Conservation (phyloP, 495 filamentous ascomycete genomes). For the Cetradonia linearis region DNA sequence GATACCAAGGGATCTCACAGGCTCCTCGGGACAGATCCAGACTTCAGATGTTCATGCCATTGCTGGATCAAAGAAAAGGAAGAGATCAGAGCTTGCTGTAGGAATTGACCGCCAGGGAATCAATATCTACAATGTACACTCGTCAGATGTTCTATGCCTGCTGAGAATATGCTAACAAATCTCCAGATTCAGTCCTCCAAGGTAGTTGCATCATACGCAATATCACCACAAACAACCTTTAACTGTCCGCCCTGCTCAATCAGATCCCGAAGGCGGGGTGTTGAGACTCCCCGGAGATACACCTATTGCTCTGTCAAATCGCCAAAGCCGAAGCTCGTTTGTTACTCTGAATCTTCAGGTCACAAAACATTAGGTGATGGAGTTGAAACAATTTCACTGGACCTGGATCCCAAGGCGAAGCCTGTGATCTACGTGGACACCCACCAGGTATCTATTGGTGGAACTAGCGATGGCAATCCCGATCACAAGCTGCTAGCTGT, state of each 20-base stretch:
- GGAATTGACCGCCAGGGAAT: slow-evolving; percentile 85
- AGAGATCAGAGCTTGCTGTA: slow-evolving; percentile 73
- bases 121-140: slow-evolving; percentile 80
- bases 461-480: background rate
- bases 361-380: slow-evolving; percentile 21
- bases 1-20: slow-evolving; percentile 55
- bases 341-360: slow-evolving; percentile 38
- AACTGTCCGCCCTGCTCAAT: slow-evolving; percentile 69
- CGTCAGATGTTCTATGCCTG: background rate
- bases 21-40: slow-evolving; percentile 46
- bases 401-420: slow-evolving; percentile 20
- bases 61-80: slow-evolving; percentile 66
- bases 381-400: slow-evolving; percentile 12
- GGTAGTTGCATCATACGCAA: slow-evolving; percentile 71
- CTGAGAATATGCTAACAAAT: slow-evolving; percentile 21
- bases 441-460: background rate
- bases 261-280: slow-evolving; percentile 45
- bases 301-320: slow-evolving; percentile 52
- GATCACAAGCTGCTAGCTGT: slow-evolving; percentile 35
- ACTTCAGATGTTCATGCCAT: slow-evolving; percentile 63
- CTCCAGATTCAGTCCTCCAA: slow-evolving; percentile 67
- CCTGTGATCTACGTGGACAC: slow-evolving; percentile 27
- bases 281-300: slow-evolving; percentile 49
- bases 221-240: slow-evolving; percentile 71
- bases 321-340: slow-evolving; percentile 41